Base-by-base conservation (phyloP, 345 rosid genomes). In the Kandelia obovata region DNA sequence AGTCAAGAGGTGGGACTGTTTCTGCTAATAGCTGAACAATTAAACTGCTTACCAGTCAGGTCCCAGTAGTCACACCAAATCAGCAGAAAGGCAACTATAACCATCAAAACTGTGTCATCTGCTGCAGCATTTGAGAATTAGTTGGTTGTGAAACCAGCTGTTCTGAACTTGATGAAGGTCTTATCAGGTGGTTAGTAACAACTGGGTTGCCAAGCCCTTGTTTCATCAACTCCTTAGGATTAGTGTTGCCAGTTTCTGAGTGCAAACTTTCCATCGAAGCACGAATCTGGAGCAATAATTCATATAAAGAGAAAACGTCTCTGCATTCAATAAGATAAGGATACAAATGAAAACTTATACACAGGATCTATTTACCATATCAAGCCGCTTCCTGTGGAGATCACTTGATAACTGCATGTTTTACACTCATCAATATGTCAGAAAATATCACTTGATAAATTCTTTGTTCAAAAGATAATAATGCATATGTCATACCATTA, bases 121-220 rank as follows among this genome's bases (percentile, higher is more conserved):
- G 97, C 80, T 84, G 94, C 79, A 87, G 81, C 85, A 91, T 86
- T 75, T 86, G 99, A 76, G 93, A 78, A 72, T 80, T 67, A 8
- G 84, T 72, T 72, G 88, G 74, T 71, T 88, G 96, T 37, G 92
- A 52, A 72, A 88, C 85, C 79, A 90, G 67, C 75, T 92, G 90
- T 73, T 90, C 98, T 53, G 98, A 85, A 78, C 89, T 89, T 31
- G 88, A 84, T 56, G 93, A 89, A 79, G 90, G 86, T 79, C 96
- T 85, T 67, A 85, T 80, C 61, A 80, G 63, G 62, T 83, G 83
- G 83, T 80, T 92, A 27, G 81, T 56, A 71, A 81, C 83, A 68
- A 77, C 82, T 20, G 83, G 83, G 77, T 79, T 87, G 81, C 85
- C 85, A 65, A 78, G 81, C 34, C 83, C 92, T 61, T 75, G 92